These are phyloP conservation scores for Globisporangium viniferum DNA, from an alignment of 352 stramenopile species.

Conservation along the genomic window DNA sequence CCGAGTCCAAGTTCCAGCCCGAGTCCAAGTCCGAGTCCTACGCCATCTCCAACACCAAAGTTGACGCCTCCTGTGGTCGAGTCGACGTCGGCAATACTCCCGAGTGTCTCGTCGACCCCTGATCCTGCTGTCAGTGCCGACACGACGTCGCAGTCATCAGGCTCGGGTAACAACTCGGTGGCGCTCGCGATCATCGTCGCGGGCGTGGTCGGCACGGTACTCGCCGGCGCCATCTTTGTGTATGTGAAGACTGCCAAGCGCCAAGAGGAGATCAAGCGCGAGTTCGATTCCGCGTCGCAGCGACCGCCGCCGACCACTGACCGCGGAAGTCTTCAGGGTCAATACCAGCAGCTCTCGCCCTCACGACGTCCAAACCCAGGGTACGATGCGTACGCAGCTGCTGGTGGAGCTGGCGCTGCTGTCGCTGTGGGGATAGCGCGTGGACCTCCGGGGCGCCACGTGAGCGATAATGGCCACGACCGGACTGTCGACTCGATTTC, in stretches of 20 bases:
- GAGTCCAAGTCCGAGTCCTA: constrained; percentile 8
- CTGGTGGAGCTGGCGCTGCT: not conserved
- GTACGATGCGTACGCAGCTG: constrained; percentile 11
- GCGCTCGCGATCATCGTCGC: constrained; percentile 49
- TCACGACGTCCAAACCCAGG: not conserved
- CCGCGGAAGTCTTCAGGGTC: not conserved
- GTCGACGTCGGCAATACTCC: constrained; percentile 9
- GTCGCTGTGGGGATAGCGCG: not conserved
- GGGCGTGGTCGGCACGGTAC: constrained; percentile 35
- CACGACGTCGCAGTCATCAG: constrained; percentile 19
- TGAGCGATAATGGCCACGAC: not conserved
- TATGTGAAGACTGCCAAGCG: constrained; percentile 38
- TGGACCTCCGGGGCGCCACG: not conserved
- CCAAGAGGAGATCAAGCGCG: constrained; percentile 34
- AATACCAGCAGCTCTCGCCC: constrained; percentile 22
- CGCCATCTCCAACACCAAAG: not conserved
- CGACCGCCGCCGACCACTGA: not conserved
- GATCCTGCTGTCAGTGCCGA: constrained; percentile 31
- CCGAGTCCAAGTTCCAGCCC: not conserved
- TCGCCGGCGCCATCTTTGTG: constrained; percentile 47
- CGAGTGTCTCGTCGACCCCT: constrained; percentile 2
- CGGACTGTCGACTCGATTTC: not conserved
- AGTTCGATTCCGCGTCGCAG: constrained; percentile 21
- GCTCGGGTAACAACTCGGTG: constrained; percentile 26
- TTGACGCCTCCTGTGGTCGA: not conserved